Evolutionary conservation across 2,329 filamentous ascomycete genomes (phyloP), one percentile per base, ranked within the genome.

Genomic region (Sporothrix curviconia): DNA sequence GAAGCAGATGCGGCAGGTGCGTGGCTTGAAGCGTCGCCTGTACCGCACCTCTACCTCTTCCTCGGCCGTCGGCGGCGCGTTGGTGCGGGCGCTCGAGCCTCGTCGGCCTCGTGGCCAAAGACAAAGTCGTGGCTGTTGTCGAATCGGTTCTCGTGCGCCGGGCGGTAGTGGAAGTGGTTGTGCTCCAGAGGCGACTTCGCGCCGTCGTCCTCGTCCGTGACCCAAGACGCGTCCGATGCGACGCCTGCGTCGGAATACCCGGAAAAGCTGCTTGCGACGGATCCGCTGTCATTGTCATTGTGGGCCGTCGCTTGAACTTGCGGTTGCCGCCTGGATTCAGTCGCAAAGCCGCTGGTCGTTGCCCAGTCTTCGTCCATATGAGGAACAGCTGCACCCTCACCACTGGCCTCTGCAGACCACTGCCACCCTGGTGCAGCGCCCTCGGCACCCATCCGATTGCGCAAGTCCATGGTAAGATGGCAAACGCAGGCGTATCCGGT

Each of bases 1-100:
- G 40, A 96, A 78, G 69, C 92, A 97, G 62, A 97, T 96, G 58
- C 92, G 87, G 72, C 92, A 97, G 60, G 84, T 87, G 63, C 90
- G 81, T 25, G 87, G 80, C 37, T 82, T 81, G 70, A 89, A 92
- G 61, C 82, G 80, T 55, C 65, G 63, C 44, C 53, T 39, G 32
- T 50, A 60, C 36, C 36, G 54, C 0, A 46, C 44, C n/a, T 54
- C 46, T 15, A 53, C 42, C 7, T 28, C 46, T 14, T 56, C 53
- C 22, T 57, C 39, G 36, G 49, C 51, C 15, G n/a, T 39, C 28
- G 19, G 42, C n/a, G 11, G 25, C 22, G 14, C 11, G 24, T 19
- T 19, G 30, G 17, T 7, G 17, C n/a, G 44, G 25, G 4, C n/a
- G 15, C n/a, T n/a, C n/a, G n/a, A n/a, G n/a, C n/a, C n/a, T n/a